A percentile compares a stretch with the other conserved stretches of the same genome.
Conservation (phyloP, 2,329 filamentous ascomycete species). For the Paracamarosporium sp. region DNA sequence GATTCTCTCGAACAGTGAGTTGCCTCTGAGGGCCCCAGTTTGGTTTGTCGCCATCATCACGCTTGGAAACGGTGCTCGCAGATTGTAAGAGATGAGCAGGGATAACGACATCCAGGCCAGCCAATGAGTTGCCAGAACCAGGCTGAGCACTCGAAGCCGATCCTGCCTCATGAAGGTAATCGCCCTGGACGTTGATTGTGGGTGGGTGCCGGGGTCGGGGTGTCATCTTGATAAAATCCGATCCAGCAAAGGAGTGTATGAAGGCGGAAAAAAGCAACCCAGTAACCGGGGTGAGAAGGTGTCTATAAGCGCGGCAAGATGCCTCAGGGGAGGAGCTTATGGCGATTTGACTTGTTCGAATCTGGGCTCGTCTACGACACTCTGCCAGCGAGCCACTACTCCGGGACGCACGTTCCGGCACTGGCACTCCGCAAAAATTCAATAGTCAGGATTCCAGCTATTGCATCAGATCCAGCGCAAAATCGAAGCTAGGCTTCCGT, state of each 20-base stretch:
- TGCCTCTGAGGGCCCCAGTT: conserved; percentile 25
- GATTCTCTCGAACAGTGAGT: conserved; percentile 8
- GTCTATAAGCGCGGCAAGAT: not conserved
- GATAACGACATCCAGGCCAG: conserved; percentile 22
- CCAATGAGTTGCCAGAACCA: not conserved
- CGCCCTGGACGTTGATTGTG: not conserved
- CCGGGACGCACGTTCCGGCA: not conserved
- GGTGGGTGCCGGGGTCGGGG: not conserved
- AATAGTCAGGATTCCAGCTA: conserved; percentile 1
- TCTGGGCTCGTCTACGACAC: conserved; percentile 1
- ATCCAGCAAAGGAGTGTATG: not conserved
- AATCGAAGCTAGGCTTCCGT: not conserved
- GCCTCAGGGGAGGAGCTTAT: not conserved
- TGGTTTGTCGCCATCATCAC: conserved; percentile 16
- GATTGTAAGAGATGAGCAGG: conserved; percentile 29
- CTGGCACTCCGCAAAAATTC: not conserved
- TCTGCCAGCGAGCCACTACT: not conserved
- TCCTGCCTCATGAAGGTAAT: not conserved
- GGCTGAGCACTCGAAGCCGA: not conserved
- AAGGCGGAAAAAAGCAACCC: not conserved
- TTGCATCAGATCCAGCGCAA: not conserved
- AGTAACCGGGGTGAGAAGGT: not conserved
- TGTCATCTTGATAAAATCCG: not conserved
- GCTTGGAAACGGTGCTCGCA: conserved; percentile 20
- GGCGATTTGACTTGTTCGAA: not conserved